These are phyloP conservation scores for Gossypium gossypioides DNA, from an alignment of 441 rosid species.

Conservation along the genomic window DNA sequence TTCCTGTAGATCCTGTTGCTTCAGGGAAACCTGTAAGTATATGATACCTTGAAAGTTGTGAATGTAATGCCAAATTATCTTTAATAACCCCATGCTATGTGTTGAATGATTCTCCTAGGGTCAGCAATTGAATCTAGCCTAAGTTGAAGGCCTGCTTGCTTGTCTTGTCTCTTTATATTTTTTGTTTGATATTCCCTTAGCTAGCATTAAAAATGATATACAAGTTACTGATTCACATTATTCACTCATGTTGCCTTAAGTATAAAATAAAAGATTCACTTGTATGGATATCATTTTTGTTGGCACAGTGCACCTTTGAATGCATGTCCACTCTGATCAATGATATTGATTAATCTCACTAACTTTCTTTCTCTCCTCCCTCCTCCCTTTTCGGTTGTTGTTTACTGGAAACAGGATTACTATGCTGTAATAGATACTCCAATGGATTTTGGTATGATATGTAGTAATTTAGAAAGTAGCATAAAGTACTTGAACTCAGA, in stretches of 20 bases:
- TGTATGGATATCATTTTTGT: neutral
- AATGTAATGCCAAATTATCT: neutral
- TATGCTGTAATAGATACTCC: slow-evolving; percentile 35
- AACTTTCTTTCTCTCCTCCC: neutral
- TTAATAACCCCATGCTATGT: neutral
- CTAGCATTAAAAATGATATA: neutral
- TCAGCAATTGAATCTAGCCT: neutral
- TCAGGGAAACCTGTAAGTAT: slow-evolving; percentile 40
- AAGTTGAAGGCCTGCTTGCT: neutral
- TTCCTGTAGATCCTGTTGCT: slow-evolving; percentile 42
- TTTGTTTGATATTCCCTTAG: neutral
- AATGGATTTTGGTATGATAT: slow-evolving; percentile 51
- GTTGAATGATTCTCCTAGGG: neutral
- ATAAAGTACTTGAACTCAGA: slow-evolving; percentile 36
- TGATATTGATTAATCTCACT: neutral
- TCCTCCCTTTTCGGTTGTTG: neutral
- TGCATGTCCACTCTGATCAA: neutral
- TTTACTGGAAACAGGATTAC: slow-evolving; percentile 28
- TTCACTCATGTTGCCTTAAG: neutral
- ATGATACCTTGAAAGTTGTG: neutral
- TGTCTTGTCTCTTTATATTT: neutral
- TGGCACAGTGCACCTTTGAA: neutral
- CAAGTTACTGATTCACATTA: neutral
- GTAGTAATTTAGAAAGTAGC: slow-evolving; percentile 33
- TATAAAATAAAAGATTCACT: neutral